Percentiles rank a stretch among this genome's conserved stretches.
Evolutionary conservation across 192 early-diverging fungal genomes (phyloP).

Genomic region (Coemansia sp.): DNA sequence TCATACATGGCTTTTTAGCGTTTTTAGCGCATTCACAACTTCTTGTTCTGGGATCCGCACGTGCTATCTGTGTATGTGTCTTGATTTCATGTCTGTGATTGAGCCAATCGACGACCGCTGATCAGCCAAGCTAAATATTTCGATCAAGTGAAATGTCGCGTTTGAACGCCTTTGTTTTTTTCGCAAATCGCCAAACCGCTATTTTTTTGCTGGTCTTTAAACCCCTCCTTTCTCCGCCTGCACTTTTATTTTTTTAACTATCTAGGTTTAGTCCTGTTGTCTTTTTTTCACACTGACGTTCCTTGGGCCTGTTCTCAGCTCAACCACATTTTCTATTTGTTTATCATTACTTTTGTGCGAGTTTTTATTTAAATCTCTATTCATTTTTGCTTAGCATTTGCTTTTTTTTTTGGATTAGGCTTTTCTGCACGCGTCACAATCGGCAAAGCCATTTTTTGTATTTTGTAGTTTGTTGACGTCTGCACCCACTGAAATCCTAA

Average conservation of each 20-base stretch:
- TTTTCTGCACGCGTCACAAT: conserved; percentile 1
- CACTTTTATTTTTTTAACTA: too few species aligned
- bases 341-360: not conserved
- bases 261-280: too few species aligned
- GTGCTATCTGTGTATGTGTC: not conserved
- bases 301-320: too few species aligned
- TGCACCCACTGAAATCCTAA: not conserved
- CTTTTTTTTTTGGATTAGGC: not conserved
- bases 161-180: not conserved
- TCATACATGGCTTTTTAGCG: not conserved
- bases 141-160: not conserved
- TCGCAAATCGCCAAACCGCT: not conserved
- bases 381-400: not conserved
- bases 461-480: not conserved
- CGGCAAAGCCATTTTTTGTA: not conserved
- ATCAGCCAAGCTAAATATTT: not conserved
- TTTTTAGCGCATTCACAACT: not conserved
- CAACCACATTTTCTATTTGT: not conserved
- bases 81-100: not conserved
- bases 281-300: too few species aligned
- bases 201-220: too few species aligned
- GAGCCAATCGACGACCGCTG: not conserved
- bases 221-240: too few species aligned
- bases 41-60: conserved; percentile 1
- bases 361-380: not conserved